Base-by-base conservation (phyloP, 768 basidiomycete species). In the Macrolepiota fuliginosa region DNA sequence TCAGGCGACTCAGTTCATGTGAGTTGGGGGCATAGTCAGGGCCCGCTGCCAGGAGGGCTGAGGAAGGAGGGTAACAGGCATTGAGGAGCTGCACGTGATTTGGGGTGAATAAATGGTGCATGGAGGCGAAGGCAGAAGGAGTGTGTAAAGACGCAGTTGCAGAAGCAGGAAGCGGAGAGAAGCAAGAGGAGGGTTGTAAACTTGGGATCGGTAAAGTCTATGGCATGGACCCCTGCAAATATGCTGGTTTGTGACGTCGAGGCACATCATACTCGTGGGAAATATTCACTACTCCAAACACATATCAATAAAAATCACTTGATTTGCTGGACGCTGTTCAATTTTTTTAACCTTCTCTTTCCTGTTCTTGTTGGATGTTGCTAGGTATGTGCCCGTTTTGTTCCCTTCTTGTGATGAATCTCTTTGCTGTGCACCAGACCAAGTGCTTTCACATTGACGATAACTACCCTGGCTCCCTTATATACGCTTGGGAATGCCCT, bases 1-100 rank as follows among this genome's bases (percentile, higher is more conserved):
- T 91, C 54, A 94, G 79, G 17, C 89, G 83, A 54, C 92, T 94
- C 15, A 94, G 81, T 68, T 94, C 92, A 72, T 94, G 92, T 0
- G 89, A 80, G 66, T 93, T 94, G 12, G 92, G 92, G 12, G 82
- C 83, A 72, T 86, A 92, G 60, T 89, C 86, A 54, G 93, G 89
- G 37, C 85, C 91, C 22, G 91, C 81, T 17, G 89, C 85, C 56
- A 88, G 77, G 36, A 96, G 81, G 4, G 86, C 80, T 56, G 92
- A 87, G 46, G 86, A 77, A 7, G 91, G 84, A 15, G 94, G 94
- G 71, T 96, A 96, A 73, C 93, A 96, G 37, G 92, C 86, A 58
- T 86, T 85, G 70, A 96, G 84, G 63, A 94, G 86, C 67, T 87
- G 84, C 68, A 93, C 84, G 78, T 94, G 92, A 77, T 90, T 86